Evolutionary conservation across 345 rosid species (phyloP).

Genomic region (Geranium rotundifolium): DNA sequence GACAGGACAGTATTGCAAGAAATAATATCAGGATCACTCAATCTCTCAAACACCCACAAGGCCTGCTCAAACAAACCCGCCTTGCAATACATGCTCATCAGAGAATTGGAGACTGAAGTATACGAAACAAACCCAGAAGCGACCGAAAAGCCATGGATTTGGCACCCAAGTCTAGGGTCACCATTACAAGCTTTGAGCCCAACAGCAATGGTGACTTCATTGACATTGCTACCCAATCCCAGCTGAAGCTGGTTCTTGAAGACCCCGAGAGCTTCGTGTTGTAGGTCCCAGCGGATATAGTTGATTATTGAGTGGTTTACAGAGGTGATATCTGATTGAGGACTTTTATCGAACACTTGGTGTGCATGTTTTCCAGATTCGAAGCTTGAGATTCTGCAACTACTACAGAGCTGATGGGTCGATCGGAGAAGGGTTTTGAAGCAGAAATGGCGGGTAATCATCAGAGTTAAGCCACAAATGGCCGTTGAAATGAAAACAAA

Average conservation of each 20-base stretch:
- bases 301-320: slow-evolving; percentile 32
- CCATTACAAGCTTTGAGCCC: slow-evolving; percentile 63
- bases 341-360: slow-evolving; percentile 28
- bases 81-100: slow-evolving; percentile 64
- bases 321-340: slow-evolving; percentile 10
- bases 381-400: neutral
- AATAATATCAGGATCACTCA: slow-evolving; percentile 56
- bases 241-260: slow-evolving; percentile 32
- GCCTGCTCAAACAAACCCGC: slow-evolving; percentile 39
- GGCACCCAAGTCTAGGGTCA: slow-evolving; percentile 37
- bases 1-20: slow-evolving; percentile 91
- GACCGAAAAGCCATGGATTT: slow-evolving; percentile 61
- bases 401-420: too few relatives aligned
- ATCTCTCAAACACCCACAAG: slow-evolving; percentile 45
- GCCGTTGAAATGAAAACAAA: too few relatives aligned
- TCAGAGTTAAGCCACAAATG: too few relatives aligned
- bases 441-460: too few relatives aligned
- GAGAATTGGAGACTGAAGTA: slow-evolving; percentile 49
- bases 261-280: slow-evolving; percentile 24
- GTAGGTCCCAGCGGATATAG: slow-evolving; percentile 21
- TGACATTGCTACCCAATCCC: slow-evolving; percentile 16
- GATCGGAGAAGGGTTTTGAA: too few relatives aligned
- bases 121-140: slow-evolving; percentile 47
- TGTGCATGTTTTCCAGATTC: slow-evolving; percentile 9
- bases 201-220: slow-evolving; percentile 46